Base-by-base conservation (phyloP, 2,329 filamentous ascomycete genomes). In the Pseudogymnoascus sp. region DNA sequence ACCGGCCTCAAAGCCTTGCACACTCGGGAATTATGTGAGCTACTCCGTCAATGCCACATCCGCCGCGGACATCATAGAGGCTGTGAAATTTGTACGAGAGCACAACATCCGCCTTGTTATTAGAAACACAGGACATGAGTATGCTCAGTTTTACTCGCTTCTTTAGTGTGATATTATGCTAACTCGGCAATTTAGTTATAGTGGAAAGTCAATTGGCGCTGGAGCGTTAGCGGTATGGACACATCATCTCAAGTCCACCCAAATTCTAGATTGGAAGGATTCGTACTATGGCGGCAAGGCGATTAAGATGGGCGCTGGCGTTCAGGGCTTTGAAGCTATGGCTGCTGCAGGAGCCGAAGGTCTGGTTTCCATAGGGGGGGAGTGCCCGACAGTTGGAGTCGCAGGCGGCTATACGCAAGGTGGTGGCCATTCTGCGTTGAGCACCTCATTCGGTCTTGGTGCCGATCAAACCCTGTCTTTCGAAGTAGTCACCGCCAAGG, bases 161-260 rank as follows among this genome's bases (percentile, higher is more conserved):
- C 15, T 2, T 9, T 15, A 26, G 3, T 33, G n/a, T 28, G 21
- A 17, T 28, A 59, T 61, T n/a, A 33, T 31, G 47, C 42, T 61
- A 13, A 62, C 44, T 31, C 2, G 26, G 59, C 57, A 26, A 11
- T n/a, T 13, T 19, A 71, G 70, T 67, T 80, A 79, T 66, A 76
- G 81, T 33, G 87, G 86, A 42, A 82, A 83, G 44, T 85, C 82
- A 0, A 85, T 84, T 0, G 87, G 86, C n/a, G 80, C 80, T 21
- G 85, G 85, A 1, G 77, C 81, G 0, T 71, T 86, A 3, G 77
- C 79, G 3, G 75, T 87, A 61, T 86, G 84, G 79, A 85, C 79
- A 8, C 83, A 85, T 64, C 72, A 78, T 65, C 77, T 86, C 62
- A 80, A 83, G 69, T 73, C 77, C 26, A 77, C 79, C 65, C 61